Percentiles rank a stretch among this genome's conserved stretches.
phyloP scores from a whole-genome alignment of 257 asterid species.

The Fraxinus excelsior region DNA sequence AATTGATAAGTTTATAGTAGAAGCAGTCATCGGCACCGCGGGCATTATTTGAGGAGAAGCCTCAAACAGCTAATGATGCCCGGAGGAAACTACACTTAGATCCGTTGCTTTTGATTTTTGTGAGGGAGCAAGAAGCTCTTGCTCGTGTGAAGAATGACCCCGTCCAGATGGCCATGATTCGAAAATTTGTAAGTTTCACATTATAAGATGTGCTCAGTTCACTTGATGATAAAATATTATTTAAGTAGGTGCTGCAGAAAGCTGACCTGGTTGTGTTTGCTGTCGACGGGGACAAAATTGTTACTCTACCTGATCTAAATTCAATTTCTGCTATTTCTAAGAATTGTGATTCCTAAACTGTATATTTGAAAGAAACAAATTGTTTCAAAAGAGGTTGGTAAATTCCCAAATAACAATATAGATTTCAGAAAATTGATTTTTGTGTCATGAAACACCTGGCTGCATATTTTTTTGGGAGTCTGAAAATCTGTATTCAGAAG shows the following conservation, averaged over 20 bases:
- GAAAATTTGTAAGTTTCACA: too few species aligned
- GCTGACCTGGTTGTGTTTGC: background rate
- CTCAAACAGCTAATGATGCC: too few species aligned
- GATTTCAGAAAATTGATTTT: background rate
- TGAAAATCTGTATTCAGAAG: background rate
- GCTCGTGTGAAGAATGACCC: too few species aligned
- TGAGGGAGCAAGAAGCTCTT: too few species aligned
- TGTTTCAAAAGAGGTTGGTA: background rate
- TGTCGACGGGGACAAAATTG: background rate
- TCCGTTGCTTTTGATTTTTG: too few species aligned
- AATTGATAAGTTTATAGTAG: too few species aligned
- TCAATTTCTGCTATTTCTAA: background rate
- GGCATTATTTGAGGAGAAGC: too few species aligned
- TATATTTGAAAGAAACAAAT: background rate
- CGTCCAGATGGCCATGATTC: too few species aligned
- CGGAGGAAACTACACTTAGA: too few species aligned
- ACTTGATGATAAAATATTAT: background rate
- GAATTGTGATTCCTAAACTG: background rate
- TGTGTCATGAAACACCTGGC: background rate
- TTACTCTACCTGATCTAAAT: background rate
- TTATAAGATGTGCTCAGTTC: background rate
- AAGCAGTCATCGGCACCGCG: too few species aligned
- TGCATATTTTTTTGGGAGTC: background rate
- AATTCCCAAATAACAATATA: background rate
- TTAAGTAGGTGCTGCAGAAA: background rate